Conservation (phyloP, 2,329 filamentous ascomycete species). For the Calonectria montana region DNA sequence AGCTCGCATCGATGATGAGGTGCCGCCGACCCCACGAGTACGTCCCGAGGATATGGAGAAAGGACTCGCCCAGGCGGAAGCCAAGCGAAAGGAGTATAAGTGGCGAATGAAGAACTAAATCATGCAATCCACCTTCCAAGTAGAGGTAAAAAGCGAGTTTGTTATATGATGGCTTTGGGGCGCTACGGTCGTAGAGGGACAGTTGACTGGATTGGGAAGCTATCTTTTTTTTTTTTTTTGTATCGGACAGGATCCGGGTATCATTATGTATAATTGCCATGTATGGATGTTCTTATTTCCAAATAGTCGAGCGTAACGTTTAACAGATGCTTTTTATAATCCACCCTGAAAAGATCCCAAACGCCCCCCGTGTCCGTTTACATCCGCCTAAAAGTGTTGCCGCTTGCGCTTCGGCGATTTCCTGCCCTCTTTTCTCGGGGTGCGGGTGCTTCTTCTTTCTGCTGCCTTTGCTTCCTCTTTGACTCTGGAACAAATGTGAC, state of each 20-base stretch:
- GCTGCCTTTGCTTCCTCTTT: slow-evolving; percentile 60
- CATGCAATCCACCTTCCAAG: neutral
- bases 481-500: slow-evolving; percentile 78
- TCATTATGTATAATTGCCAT: slow-evolving; percentile 44
- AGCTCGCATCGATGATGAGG: slow-evolving; percentile 62
- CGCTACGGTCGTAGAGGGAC: slow-evolving; percentile 27
- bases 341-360: slow-evolving; percentile 35
- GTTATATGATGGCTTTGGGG: neutral
- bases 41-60: slow-evolving; percentile 70
- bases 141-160: neutral
- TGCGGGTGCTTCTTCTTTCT: slow-evolving; percentile 45
- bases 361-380: slow-evolving; percentile 49
- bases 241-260: slow-evolving; percentile 45
- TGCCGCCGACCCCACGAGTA: slow-evolving; percentile 69
- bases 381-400: slow-evolving; percentile 79
- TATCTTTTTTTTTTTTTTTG: slow-evolving; percentile 22
- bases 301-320: slow-evolving; percentile 32
- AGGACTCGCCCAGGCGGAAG: slow-evolving; percentile 55
- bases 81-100: slow-evolving; percentile 48
- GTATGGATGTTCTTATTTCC: slow-evolving; percentile 38
- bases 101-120: slow-evolving; percentile 28
- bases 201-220: slow-evolving; percentile 24
- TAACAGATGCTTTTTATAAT: slow-evolving; percentile 37
- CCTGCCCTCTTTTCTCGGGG: slow-evolving; percentile 50
- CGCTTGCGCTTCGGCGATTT: slow-evolving; percentile 77